Base-by-base conservation (phyloP, 257 asterid species). In the Rhazya stricta region DNA sequence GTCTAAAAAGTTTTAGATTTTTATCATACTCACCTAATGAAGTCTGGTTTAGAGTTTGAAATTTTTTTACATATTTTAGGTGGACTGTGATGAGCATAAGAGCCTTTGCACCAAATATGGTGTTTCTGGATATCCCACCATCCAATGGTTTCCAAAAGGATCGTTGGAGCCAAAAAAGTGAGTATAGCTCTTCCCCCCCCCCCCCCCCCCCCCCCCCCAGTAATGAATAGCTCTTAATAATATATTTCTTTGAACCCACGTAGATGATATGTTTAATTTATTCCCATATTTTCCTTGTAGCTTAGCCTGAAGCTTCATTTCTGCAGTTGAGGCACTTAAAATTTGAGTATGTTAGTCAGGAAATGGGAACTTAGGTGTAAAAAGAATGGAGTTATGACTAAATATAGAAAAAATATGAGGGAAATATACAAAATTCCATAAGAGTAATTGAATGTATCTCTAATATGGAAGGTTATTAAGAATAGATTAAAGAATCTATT, bases 121-220 rank as follows among this genome's bases (percentile, higher is more conserved):
- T 32, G 97, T 94, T 71, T 83, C 91, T 81, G 97, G 98, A 43
- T 94, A 90, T 80, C 98, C 98, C 79, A 91, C 98, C 78, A 87
- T 94, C 82, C 88, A 94, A 74, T 94, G 98, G 98, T 94, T 94
- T 82, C 97, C 97, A 34, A 89, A 89, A 84, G 97, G 97, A 48
- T 94, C 98, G 73, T 71, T 88, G 86, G 97, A 91, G 88, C 95
- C 96, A 42, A 89, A 91, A 74, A 88, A 89, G 97, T 91, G 78
- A 85, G 96, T 85, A 75, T 74, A 21, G n/a, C n/a, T n/a, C n/a
- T 76, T 23, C 36, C 57, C 32, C 32, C 6, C 42, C 23, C 18
- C 50, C 23, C 37, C 6, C 36, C 27, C 29, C 27, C 42, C 16
- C 41, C 32, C 34, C 21, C 36, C 10, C 21, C 7, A 53, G 5